Base-by-base conservation (phyloP, 345 rosid genomes). In the Boechera divaricarpa region DNA sequence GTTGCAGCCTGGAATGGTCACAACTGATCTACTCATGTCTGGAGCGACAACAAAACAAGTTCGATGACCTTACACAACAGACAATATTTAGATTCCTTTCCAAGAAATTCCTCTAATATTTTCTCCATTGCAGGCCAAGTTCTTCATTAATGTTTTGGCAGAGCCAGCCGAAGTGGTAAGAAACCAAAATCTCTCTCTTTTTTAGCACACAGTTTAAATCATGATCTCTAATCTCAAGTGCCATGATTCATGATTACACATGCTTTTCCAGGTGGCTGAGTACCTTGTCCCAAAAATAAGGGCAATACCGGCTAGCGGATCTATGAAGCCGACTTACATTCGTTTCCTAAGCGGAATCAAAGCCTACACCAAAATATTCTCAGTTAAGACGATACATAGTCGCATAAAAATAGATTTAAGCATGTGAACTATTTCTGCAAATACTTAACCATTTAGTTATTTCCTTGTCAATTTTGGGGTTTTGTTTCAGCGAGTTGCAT, bases 41-140 rank as follows among this genome's bases (percentile, higher is more conserved):
- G 97, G 98, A 79, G 98, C 97, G 2, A 94, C 87, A 63, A 92
- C 98, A 38, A 92, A 92, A 86, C 98, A 92, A 95, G 98, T 94
- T 32, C 2, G 61, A 21, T 77, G 59, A 55, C 69, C 67, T 65
- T 15, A 48, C 42, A 12, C 18, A n/a, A 2, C 2, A 79, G 18
- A 38, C 41, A n/a, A 12, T 13, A 39, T 29, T 16, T 29, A 38
- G 48, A 31, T 72, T 58, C 28, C 13, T 33, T 67, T 42, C 24
- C 44, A 48, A 72, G 63, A 60, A 24, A 42, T 28, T 36, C 15
- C 5, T 52, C 71, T 68, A 45, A 79, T 31, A 69, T 51, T 56
- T 68, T 72, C 36, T 53, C 63, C 31, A 10, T 78, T 88, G 86
- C 97, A 94, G 98, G 98, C 98, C 74, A 94, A 94, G 83, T 94